Evolutionary conservation across 169 alveolate genomes (phyloP).

Genomic region (Eimeria sp.): DNA sequence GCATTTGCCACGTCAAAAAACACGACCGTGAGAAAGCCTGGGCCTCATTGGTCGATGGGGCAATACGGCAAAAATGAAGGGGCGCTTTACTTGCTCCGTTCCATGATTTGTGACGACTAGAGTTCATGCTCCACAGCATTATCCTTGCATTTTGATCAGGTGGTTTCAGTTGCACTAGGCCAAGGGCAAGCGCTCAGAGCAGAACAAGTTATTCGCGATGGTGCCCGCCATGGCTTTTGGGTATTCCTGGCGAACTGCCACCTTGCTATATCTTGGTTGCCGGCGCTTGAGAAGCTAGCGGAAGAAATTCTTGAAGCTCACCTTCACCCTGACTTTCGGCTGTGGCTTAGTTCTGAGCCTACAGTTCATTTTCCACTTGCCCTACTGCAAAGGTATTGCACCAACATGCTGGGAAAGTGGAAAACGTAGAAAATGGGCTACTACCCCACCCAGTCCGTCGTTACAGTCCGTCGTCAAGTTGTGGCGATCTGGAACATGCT

Average conservation of each 20-base stretch:
- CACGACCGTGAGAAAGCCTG: constrained; percentile 15
- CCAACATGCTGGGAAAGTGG: background rate
- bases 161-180: constrained; percentile 94
- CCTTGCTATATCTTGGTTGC: constrained; percentile 95
- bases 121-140: background rate
- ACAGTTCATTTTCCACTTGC: constrained; percentile 97
- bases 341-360: constrained; percentile 97
- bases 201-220: constrained; percentile 93
- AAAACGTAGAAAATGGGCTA: background rate
- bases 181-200: constrained; percentile 96
- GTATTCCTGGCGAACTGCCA: constrained; percentile 96
- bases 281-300: constrained; percentile 93
- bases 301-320: constrained; percentile 87
- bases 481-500: background rate
- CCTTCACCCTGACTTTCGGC: constrained; percentile 96
- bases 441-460: background rate
- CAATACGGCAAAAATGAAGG: background rate
- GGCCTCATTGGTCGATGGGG: background rate
- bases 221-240: constrained; percentile 97
- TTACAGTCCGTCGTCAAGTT: background rate
- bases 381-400: constrained; percentile 93
- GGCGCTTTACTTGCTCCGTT: background rate
- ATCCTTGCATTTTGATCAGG: constrained; percentile 14
- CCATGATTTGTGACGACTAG: background rate
- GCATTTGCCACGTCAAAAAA: constrained; percentile 90